These are phyloP conservation scores for Penicillium verhagenii DNA, from an alignment of 495 filamentous ascomycete genomes.

Conservation along the genomic window DNA sequence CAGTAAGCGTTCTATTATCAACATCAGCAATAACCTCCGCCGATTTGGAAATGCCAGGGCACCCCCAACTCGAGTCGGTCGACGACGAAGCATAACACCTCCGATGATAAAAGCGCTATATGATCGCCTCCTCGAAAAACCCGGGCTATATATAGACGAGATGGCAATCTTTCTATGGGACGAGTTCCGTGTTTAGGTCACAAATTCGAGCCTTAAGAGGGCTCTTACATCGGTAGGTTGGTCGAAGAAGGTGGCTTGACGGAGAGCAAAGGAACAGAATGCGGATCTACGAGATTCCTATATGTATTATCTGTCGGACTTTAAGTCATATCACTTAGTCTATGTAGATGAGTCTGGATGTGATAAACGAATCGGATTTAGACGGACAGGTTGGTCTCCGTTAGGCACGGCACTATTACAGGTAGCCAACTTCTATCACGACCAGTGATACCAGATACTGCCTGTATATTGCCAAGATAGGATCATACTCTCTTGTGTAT, in stretches of 20 bases:
- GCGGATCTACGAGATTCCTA: slow-evolving; percentile 35
- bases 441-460: slow-evolving; percentile 1
- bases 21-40: slow-evolving; percentile 24
- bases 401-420: background rate
- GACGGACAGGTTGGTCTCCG: slow-evolving; percentile 1
- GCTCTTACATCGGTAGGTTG: slow-evolving; percentile 9
- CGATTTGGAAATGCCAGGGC: slow-evolving; percentile 23
- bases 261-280: slow-evolving; percentile 24
- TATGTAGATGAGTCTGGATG: too few species aligned
- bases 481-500: background rate
- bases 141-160: slow-evolving; percentile 17
- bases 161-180: slow-evolving; percentile 18
- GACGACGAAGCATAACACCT: slow-evolving; percentile 13
- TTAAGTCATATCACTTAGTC: background rate
- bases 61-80: slow-evolving; percentile 18
- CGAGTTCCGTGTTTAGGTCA: slow-evolving; percentile 6
- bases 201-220: slow-evolving; percentile 6
- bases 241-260: slow-evolving; percentile 14
- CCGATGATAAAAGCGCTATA: slow-evolving; percentile 20
- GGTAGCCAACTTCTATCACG: background rate
- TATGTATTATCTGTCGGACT: slow-evolving; percentile 23
- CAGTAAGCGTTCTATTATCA: slow-evolving; percentile 19
- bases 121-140: slow-evolving; percentile 18
- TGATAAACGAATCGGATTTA: background rate
- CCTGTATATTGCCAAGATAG: slow-evolving; percentile 1